Evolutionary conservation across 2,329 filamentous ascomycete species (phyloP), one percentile per base, ranked within the genome.

Genomic region (Microdochium bolleyi): DNA sequence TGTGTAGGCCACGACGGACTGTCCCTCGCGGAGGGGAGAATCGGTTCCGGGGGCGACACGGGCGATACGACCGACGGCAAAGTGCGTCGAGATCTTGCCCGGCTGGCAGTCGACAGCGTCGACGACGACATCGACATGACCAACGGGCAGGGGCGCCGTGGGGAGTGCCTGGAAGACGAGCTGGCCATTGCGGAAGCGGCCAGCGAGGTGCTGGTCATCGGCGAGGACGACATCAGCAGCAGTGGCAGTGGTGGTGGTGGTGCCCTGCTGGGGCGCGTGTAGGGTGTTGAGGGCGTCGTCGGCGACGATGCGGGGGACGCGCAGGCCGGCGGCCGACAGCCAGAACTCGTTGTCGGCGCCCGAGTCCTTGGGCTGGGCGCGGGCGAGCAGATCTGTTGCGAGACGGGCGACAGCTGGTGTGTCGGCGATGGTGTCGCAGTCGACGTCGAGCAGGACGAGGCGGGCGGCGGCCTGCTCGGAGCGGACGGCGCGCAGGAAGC

Each of bases 311-410:
- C 60, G 58, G 9, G 54, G 51, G 25, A 57, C 55, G 49, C 57
- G 53, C 11, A 61, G 46, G 22, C 57, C 51, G 8, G 60, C 59
- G 5, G 55, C 21, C 24, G 61, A 56, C 41, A 61, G 53, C 60
- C 60, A 63, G 50, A 61, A 61, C 48, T 62, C 58, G 13, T 55
- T 61, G 46, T 61, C 60, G 5, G 34, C 37, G 21, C 54, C 53
- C 3, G 55, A 56, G 46, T 53, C 54, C 22, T 57, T 55, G n/a
- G 49, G 57, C 27, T 30, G 27, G 5, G 27, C 27, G 27, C 27
- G 27, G 27, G 27, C 27, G 27, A 30, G 27, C 27, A 30, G 27
- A 11, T 30, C 27, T 11, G 5, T 30, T 30, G 27, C 27, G 27
- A 5, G 27, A 30, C 27, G 11, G 10, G 49, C 38, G 3, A 54